Percentiles rank a stretch among this genome's conserved stretches.
These are phyloP conservation scores for Nicotiana otophora DNA, from an alignment of 257 asterid species.

Conservation along the genomic window DNA sequence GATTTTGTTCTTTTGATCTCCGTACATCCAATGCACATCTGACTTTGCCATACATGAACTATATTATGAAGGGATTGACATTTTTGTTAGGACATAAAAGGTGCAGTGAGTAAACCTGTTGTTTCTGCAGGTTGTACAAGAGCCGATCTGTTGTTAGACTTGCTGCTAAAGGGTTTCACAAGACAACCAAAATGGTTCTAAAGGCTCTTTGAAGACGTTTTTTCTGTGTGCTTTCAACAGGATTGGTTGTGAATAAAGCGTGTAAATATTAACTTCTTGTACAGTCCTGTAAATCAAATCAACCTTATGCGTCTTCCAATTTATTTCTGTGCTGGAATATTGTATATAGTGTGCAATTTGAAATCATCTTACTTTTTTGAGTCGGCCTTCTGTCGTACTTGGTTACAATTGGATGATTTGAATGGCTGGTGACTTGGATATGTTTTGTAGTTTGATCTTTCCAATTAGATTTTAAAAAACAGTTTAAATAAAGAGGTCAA, in stretches of 20 bases:
- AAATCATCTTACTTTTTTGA: not conserved
- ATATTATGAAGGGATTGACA: not conserved
- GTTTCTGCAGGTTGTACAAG: constrained; percentile 63
- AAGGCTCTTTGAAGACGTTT: constrained; percentile 31
- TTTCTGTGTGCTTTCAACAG: not conserved
- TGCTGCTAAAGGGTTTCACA: constrained; percentile 71
- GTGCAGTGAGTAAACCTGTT: not conserved
- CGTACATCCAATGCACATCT: not conserved
- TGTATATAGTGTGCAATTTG: not conserved
- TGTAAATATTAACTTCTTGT: not conserved
- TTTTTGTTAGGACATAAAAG: not conserved
- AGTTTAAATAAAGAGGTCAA: no score
- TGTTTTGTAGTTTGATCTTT: no score
- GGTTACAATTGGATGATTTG: no score
- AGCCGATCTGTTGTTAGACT: constrained; percentile 54
- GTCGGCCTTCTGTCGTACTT: not conserved
- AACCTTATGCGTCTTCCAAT: not conserved
- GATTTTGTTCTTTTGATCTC: not conserved
- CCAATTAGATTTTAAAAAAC: no score
- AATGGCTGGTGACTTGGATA: no score
- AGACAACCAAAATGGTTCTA: constrained; percentile 53
- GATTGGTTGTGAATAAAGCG: not conserved
- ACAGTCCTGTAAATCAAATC: not conserved
- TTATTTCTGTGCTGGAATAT: not conserved
- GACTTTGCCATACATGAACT: not conserved